phyloP scores from a whole-genome alignment of 164 flowering plant species.

The Magnolia sinica region DNA sequence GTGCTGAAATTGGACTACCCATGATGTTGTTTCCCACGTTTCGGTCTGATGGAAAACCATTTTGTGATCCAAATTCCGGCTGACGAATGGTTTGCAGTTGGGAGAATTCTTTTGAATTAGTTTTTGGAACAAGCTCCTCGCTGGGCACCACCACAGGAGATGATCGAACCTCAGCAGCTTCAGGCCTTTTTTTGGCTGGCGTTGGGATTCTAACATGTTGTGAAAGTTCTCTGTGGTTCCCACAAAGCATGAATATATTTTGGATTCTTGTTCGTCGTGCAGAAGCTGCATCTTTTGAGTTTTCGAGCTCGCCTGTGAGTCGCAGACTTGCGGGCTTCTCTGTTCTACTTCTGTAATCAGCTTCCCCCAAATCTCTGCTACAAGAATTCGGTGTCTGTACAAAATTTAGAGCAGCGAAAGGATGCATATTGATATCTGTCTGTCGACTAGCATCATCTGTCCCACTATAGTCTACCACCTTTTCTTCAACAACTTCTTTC shows the following conservation, averaged over 20 bases:
- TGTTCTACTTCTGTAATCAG: slow-evolving; percentile 2
- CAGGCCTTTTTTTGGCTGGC: slow-evolving; percentile 27
- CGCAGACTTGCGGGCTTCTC: slow-evolving; percentile 2
- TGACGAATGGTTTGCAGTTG: slow-evolving; percentile 8
- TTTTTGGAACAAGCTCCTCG: slow-evolving; percentile 20
- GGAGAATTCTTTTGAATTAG: slow-evolving; percentile 18
- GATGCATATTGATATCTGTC: slow-evolving; percentile 6
- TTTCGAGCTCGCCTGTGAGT: slow-evolving; percentile 12
- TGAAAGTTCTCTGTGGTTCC: slow-evolving; percentile 77
- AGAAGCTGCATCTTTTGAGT: slow-evolving; percentile 36
- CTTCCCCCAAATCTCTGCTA: slow-evolving; percentile 12
- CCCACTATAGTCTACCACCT: slow-evolving; percentile 28
- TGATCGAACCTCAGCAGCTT: slow-evolving; percentile 20
- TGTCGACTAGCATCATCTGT: slow-evolving; percentile 7
- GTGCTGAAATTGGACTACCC: slow-evolving; percentile 6
- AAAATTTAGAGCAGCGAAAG: slow-evolving; percentile 19
- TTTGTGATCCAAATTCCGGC: slow-evolving; percentile 13
- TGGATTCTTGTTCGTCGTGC: slow-evolving; percentile 69
- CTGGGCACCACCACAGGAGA: slow-evolving; percentile 10
- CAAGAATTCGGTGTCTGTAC: slow-evolving; percentile 11
- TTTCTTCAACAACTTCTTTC: slow-evolving; percentile 76
- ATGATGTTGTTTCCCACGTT: slow-evolving; percentile 7
- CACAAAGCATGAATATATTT: slow-evolving; percentile 89
- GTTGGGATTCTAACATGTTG: slow-evolving; percentile 37
- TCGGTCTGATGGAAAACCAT: slow-evolving; percentile 9